These are phyloP conservation scores for Fusarium falciforme DNA, from an alignment of 2,329 filamentous ascomycete species.

Conservation along the genomic window DNA sequence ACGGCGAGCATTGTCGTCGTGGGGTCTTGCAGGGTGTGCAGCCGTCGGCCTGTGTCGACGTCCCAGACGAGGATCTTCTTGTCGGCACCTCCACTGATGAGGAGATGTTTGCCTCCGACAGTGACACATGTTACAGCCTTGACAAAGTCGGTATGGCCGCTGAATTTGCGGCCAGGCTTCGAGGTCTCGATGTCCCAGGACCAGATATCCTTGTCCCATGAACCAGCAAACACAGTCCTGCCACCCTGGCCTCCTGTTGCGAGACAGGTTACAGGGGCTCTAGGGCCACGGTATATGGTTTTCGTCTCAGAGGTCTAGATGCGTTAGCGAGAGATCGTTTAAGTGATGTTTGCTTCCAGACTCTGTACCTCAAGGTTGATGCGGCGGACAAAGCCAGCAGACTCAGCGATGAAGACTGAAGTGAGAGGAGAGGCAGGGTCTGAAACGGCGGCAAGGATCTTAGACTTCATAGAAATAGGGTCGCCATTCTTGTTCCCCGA, in stretches of 20 bases:
- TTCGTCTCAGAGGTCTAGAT: slow-evolving; percentile 47
- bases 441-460: slow-evolving; percentile 79
- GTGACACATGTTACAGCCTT: slow-evolving; percentile 77
- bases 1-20: slow-evolving; percentile 78
- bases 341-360: background rate
- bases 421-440: slow-evolving; percentile 72
- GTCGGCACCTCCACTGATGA: slow-evolving; percentile 83
- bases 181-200: slow-evolving; percentile 77
- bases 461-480: slow-evolving; percentile 84
- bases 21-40: slow-evolving; percentile 84
- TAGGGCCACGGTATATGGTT: slow-evolving; percentile 75
- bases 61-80: slow-evolving; percentile 89
- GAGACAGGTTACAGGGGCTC: slow-evolving; percentile 82
- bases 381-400: slow-evolving; percentile 81
- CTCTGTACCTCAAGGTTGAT: slow-evolving; percentile 77
- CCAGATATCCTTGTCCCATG: slow-evolving; percentile 95
- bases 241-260: slow-evolving; percentile 70
- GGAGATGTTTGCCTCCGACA: slow-evolving; percentile 69
- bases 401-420: slow-evolving; percentile 84
- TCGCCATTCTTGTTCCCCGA: slow-evolving; percentile 82
- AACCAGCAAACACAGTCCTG: slow-evolving; percentile 81
- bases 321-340: slow-evolving; percentile 9
- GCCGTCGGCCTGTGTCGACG: slow-evolving; percentile 70
- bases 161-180: slow-evolving; percentile 67
- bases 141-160: slow-evolving; percentile 90